Evolutionary conservation across 768 basidiomycete genomes (phyloP), one percentile per base, ranked within the genome.

Genomic region (Albatrellus ellisii): DNA sequence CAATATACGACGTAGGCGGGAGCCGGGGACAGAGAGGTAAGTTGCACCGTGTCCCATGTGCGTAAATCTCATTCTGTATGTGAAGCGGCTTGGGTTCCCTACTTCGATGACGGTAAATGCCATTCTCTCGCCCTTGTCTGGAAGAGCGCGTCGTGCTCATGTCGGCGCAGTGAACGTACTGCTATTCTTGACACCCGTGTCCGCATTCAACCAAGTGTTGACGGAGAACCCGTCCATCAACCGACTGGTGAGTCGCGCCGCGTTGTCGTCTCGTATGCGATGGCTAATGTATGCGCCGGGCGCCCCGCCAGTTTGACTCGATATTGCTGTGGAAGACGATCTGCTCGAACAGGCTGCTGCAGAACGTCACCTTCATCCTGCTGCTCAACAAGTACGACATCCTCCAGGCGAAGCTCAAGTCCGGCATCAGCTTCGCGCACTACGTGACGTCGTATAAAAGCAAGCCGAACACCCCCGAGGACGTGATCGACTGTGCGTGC

Each of bases 1-100:
- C 70, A 6, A 70, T 81, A 29, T 80, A 78, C 52, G 79, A 83
- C 46, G 73, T 81, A 14, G 76, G 77, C 18, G 80, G 78, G 1
- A 67, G 68, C 41, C 62, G 70, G 25, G 66, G 67, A 41, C 72
- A 77, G 51, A 59, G 75, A 59, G 71, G 76, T 75, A 28, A 27
- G 26, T 14, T 4, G 15, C n/a, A 18, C 27, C 35, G n/a, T 38
- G 33, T 29, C 15, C 12, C 34, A 41, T 39, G 21, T 17, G 27
- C 27, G n/a, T 11, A 33, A 18, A 9, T 14, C 21, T 34, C 18
- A 14, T 26, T 35, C 21, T 7, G 39, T 21, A 48, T 22, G 41
- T 21, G 21, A 41, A 77, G 77, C 71, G 42, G 69, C 70, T 4
- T 80, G 79, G 79, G 73, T 72, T 1, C 76, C 78, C 21, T 82